Evolutionary conservation across 768 basidiomycete genomes (phyloP), one percentile per base, ranked within the genome.

Genomic region (Boletus subcaerulescens): DNA sequence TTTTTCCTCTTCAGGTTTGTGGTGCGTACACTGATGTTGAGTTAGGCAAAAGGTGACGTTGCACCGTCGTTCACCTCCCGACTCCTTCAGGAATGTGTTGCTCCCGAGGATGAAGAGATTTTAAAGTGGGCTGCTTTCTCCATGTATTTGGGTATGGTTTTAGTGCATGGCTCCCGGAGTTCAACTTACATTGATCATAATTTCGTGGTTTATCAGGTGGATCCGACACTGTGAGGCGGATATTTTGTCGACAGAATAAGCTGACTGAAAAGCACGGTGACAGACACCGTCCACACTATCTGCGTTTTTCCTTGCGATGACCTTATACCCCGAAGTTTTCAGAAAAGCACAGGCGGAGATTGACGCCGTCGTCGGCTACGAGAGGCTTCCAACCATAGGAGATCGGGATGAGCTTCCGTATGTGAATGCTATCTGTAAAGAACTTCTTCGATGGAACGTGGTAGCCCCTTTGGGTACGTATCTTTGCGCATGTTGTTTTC

Each of bases 271-370:
- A 15, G 1, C 6, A 7, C 1, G n/a, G 7, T 76, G 32, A 63
- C 20, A 58, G 62, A 61, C 41, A 3, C 31, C 56, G 1, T 55
- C 52, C 15, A 13, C 49, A 12, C 20, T 59, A 33, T 53, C 36
- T 7, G 56, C 54, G 0, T 65, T 65, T 32, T 62, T 65, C 54
- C 60, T 65, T 18, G 64, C 49, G 3, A 63, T 63, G 60, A 51
- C 32, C 8, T 15, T 55, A 8, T 55, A 48, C 24, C 58, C 64
- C 0, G 49, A 62, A 0, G 42, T 54, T 14, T 15, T 48, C 4
- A 42, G 31, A 8, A 55, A 49, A 17, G 64, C 58, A 2, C 64
- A 59, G 15, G 49, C 36, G 4, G 64, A 63, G 33, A 14, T 64
- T 0, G 63, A 65, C 5, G 20, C 40, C 2, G 47, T 59, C 2